Base-by-base conservation (phyloP, 805 yeast genomes). In the Saturnispora gosingensis region DNA sequence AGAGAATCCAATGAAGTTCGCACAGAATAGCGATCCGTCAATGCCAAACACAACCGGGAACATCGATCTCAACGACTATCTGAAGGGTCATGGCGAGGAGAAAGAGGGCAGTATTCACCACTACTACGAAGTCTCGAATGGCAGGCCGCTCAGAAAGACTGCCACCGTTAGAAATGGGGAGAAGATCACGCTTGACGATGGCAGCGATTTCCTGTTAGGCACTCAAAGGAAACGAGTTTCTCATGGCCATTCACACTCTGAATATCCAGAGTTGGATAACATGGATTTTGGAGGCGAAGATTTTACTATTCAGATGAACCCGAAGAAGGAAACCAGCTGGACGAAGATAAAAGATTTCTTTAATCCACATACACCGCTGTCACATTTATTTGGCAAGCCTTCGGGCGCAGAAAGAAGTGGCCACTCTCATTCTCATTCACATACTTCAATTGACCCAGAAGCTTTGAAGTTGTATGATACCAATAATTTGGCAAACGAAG, bases 401-500 rank as follows among this genome's bases (percentile, higher is more conserved):
- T 11, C 46, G 4, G 20, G 43, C 18, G 40, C 46, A 13, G 56
- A 49, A 43, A 56, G 57, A 16, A 63, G 61, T 44, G 49, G 59
- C 1, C 61, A 60, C 43, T 53, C 50, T 3, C 61, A 56, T 43
- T 39, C 59, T 28, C 80, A 75, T 55, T 59, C 77, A 16, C 80
- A 75, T 59, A 53, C 62, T 7, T 22, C 42, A 16, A 20, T 58
- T 15, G 66, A 68, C 45, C 73, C 73, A 44, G 74, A 70, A 51
- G 72, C 77, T n/a, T 65, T 73, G 52, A 74, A 75, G 52, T 64
- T 77, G 11, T 65, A 64, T 53, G 64, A 73, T 62, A 71, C 69
- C 56, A 76, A 71, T 50, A 70, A 75, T 47, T 67, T 75, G 49
- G 68, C 73, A 24, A 87, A 88, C 62, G 95, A 96, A 2, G 97